Percentiles rank a stretch among this genome's conserved stretches.
These are phyloP conservation scores for Fusarium musae DNA, from an alignment of 2,329 filamentous ascomycete genomes.

Conservation along the genomic window DNA sequence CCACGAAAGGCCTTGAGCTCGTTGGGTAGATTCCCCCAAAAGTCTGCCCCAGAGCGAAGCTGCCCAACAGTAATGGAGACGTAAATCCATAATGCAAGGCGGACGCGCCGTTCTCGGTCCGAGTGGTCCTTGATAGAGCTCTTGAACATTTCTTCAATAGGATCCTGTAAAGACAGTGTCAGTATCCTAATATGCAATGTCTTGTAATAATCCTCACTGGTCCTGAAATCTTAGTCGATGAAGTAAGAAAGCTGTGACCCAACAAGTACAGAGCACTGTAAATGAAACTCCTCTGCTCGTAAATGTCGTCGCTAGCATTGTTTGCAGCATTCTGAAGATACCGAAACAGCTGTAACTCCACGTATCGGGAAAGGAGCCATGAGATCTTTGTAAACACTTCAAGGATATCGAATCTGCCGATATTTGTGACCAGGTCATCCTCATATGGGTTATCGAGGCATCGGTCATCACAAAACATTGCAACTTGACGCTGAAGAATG, in stretches of 20 bases:
- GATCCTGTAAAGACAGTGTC: not conserved
- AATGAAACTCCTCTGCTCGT: not conserved
- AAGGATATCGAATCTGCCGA: not conserved
- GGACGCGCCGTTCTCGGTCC: not conserved
- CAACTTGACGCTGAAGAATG: not conserved
- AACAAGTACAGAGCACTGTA: not conserved
- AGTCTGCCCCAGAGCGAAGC: not conserved
- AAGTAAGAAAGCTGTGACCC: not conserved
- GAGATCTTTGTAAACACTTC: not conserved
- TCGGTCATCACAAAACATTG: not conserved
- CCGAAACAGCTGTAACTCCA: not conserved
- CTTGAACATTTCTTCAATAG: fast-evolving
- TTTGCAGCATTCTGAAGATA: not conserved
- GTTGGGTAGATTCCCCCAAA: not conserved
- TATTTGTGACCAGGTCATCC: not conserved
- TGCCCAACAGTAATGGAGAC: not conserved
- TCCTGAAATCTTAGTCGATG: fast-evolving
- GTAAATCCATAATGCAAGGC: not conserved
- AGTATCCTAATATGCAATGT: fast-evolving
- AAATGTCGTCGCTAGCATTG: not conserved
- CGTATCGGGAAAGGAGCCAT: not conserved
- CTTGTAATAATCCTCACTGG: fast-evolving
- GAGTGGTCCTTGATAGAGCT: not conserved
- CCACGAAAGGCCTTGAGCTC: not conserved
- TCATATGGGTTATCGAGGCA: not conserved